These are phyloP conservation scores for Apiotrichum mycotoxinovorans DNA, from an alignment of 1,284 basidiomycete genomes.

Conservation along the genomic window DNA sequence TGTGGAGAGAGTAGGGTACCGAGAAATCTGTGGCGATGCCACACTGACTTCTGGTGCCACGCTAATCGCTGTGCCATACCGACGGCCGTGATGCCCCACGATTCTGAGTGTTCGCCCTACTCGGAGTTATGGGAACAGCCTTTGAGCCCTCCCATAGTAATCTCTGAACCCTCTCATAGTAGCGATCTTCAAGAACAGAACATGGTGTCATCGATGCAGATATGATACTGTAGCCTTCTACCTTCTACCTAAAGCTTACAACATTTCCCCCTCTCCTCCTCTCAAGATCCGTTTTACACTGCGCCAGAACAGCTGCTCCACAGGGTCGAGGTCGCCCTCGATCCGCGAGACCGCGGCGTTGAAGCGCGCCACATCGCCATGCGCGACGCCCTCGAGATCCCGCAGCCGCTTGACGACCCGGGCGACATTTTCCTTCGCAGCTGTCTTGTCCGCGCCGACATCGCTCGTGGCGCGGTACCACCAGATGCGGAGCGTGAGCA, in stretches of 20 bases:
- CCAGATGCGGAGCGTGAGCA: conserved; percentile 42
- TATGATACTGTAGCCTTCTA: neutral
- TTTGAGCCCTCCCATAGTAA: too few species aligned
- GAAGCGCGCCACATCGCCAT: conserved; percentile 43
- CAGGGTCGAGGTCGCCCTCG: conserved; percentile 43
- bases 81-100: too few species aligned
- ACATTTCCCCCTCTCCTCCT: conserved; percentile 39
- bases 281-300: conserved; percentile 38
- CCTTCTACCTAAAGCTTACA: conserved; percentile 14
- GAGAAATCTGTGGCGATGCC: too few species aligned
- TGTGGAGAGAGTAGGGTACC: too few species aligned
- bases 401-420: conserved; percentile 40
- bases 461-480: conserved; percentile 38
- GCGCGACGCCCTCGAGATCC: conserved; percentile 36
- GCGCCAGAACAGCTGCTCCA: conserved; percentile 45
- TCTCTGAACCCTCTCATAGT: too few species aligned
- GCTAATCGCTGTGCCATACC: too few species aligned
- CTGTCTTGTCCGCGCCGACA: conserved; percentile 21
- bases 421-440: conserved; percentile 44
- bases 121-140: too few species aligned
- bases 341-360: conserved; percentile 24
- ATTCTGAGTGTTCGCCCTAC: too few species aligned
- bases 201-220: neutral
- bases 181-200: too few species aligned
- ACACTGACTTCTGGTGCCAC: too few species aligned